These are phyloP conservation scores for Salvia rosmarinus DNA, from an alignment of 257 asterid species.

Conservation along the genomic window DNA sequence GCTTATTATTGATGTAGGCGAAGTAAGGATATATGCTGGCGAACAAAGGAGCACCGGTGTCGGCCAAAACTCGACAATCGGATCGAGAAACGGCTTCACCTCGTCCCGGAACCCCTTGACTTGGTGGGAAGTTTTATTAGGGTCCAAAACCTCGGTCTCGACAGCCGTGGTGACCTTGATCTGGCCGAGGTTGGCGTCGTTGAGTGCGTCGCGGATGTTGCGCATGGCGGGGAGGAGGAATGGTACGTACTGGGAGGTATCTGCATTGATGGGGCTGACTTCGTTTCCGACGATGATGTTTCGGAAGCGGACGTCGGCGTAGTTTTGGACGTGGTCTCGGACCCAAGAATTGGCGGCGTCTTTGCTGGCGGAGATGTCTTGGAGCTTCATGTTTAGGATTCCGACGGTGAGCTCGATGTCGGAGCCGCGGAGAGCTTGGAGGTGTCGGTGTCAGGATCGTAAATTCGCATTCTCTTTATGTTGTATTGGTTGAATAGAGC, in stretches of 20 bases:
- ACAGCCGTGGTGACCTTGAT: conserved; percentile 32
- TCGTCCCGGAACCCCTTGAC: conserved; percentile 25
- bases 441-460: conserved; percentile 34
- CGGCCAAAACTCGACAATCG: conserved; percentile 17
- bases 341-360: conserved; percentile 43
- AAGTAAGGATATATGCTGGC: conserved; percentile 41
- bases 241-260: neutral
- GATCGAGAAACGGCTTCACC: conserved; percentile 12
- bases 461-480: conserved; percentile 41
- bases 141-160: conserved; percentile 14
- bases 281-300: conserved; percentile 44
- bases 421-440: conserved; percentile 44
- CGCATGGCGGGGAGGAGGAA: conserved; percentile 39
- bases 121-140: conserved; percentile 18
- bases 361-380: conserved; percentile 20
- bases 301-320: conserved; percentile 14
- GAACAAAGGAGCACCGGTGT: conserved; percentile 26
- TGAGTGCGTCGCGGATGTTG: conserved; percentile 25
- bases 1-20: conserved; percentile 11
- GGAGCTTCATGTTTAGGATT: conserved; percentile 32
- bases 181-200: conserved; percentile 8
- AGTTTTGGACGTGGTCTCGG: conserved; percentile 32
- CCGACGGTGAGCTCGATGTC: conserved; percentile 42
- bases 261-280: conserved; percentile 34
- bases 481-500: conserved; percentile 35